These are phyloP conservation scores for Cladosporium sp. DNA, from an alignment of 2,329 filamentous ascomycete genomes.

Conservation along the genomic window DNA sequence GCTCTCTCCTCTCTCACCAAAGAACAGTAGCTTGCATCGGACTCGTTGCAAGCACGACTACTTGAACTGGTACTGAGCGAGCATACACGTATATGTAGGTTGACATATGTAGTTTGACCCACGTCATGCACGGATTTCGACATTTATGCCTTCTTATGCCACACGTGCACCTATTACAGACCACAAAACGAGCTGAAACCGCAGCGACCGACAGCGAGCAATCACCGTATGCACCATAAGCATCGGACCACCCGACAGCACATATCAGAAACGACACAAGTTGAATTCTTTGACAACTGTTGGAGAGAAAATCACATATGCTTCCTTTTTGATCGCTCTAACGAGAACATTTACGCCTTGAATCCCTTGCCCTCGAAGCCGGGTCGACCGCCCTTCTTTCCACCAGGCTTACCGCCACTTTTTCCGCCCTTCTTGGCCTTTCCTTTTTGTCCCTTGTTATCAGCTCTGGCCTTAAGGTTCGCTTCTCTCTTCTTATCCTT, in stretches of 20 bases:
- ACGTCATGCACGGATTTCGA: no score
- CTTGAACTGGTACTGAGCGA: no score
- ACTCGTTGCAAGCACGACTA: no score
- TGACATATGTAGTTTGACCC: no score
- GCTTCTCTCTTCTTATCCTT: slow-evolving; percentile 48
- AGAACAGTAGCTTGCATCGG: no score
- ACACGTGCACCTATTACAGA: no score
- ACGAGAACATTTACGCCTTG: slow-evolving; percentile 36
- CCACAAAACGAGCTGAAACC: no score
- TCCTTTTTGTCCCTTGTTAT: slow-evolving; percentile 70
- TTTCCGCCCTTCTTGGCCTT: slow-evolving; percentile 67
- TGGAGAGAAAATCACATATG: not conserved
- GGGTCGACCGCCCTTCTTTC: slow-evolving; percentile 60
- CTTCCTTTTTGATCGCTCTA: slow-evolving; percentile 1
- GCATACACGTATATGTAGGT: no score
- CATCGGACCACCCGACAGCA: not conserved
- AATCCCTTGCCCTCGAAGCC: slow-evolving; percentile 63
- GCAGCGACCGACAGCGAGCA: no score
- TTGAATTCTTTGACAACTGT: not conserved
- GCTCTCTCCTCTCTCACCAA: no score
- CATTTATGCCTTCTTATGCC: no score
- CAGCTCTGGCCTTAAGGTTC: slow-evolving; percentile 66
- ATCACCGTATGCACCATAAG: no score
- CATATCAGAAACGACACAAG: not conserved
- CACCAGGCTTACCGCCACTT: slow-evolving; percentile 54